A percentile compares a stretch with the other conserved stretches of the same genome.
Evolutionary conservation across 148 eudicot genomes (phyloP).

Genomic region (Pouteria glomerata): DNA sequence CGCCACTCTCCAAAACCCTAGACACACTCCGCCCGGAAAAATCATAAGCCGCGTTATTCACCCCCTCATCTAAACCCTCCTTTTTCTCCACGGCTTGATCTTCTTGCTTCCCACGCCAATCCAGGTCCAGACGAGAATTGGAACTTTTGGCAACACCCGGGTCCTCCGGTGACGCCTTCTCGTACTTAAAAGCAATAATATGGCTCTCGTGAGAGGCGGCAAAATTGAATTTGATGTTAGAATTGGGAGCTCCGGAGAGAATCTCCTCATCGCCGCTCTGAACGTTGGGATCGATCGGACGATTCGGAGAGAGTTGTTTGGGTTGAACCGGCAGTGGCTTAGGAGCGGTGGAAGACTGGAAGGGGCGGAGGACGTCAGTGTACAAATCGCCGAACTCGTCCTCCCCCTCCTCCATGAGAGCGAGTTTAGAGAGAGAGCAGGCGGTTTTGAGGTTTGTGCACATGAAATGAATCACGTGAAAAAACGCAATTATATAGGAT

Average conservation of each 20-base stretch:
- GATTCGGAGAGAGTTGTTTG: neutral
- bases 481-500: too few relatives aligned
- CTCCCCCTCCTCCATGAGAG: conserved; percentile 89
- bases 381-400: conserved; percentile 98
- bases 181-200: conserved; percentile 8
- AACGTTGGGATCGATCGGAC: conserved; percentile 35
- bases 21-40: neutral
- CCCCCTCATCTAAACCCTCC: conserved; percentile 2
- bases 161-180: neutral
- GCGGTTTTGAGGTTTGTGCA: too few relatives aligned
- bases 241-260: conserved; percentile 20
- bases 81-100: too few relatives aligned
- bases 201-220: conserved; percentile 7
- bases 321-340: conserved; percentile 8
- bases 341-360: too few relatives aligned
- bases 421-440: too few relatives aligned
- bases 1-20: conserved; percentile 48
- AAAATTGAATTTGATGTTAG: conserved; percentile 17
- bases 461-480: too few relatives aligned
- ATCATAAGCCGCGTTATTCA: conserved; percentile 11
- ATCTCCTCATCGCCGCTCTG: conserved; percentile 36
- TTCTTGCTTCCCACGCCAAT: conserved; percentile 15
- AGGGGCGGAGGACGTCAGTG: conserved; percentile 63
- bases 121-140: conserved; percentile 9
- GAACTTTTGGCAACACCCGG: neutral